Conservation (phyloP, 305 asterid species). For the Ajuga reptans region DNA sequence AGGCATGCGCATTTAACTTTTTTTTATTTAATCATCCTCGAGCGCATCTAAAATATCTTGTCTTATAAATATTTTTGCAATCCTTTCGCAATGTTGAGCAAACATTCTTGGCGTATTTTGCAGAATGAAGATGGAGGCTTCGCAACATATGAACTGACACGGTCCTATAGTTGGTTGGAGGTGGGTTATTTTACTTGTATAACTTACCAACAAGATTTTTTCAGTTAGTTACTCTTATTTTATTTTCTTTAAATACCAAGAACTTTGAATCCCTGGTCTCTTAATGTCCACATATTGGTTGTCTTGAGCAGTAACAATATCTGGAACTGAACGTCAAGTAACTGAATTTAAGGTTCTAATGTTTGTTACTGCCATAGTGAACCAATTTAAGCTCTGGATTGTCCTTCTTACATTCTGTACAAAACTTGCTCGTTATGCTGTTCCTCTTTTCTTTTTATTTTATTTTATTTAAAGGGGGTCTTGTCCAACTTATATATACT, state of each 20-base stretch:
- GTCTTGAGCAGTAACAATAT: constrained; percentile 2
- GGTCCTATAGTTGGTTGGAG: constrained; percentile 98
- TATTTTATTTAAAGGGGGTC: not conserved
- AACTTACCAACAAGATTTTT: not conserved
- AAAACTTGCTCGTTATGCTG: not conserved
- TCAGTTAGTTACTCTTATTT: not conserved
- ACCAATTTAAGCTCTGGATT: not conserved
- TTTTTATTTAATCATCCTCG: not conserved
- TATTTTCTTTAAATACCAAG: not conserved
- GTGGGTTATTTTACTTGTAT: constrained; percentile 34
- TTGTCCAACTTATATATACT: not conserved
- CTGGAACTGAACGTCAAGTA: not conserved
- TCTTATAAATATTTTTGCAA: constrained; percentile 4
- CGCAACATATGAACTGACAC: constrained; percentile 91
- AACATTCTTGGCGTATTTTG: constrained; percentile 29
- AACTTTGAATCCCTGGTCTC: not conserved
- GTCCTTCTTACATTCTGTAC: not conserved
- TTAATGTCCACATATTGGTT: not conserved
- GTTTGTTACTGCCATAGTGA: constrained; percentile 11
- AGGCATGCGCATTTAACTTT: not conserved
- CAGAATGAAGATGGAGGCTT: constrained; percentile 76
- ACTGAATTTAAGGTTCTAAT: not conserved
- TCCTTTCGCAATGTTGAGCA: constrained; percentile 17
- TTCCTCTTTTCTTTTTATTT: not conserved
- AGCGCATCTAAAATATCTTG: constrained; percentile 1